These are phyloP conservation scores for Trichosporon asahii DNA, from an alignment of 1,284 basidiomycete genomes.

Conservation along the genomic window DNA sequence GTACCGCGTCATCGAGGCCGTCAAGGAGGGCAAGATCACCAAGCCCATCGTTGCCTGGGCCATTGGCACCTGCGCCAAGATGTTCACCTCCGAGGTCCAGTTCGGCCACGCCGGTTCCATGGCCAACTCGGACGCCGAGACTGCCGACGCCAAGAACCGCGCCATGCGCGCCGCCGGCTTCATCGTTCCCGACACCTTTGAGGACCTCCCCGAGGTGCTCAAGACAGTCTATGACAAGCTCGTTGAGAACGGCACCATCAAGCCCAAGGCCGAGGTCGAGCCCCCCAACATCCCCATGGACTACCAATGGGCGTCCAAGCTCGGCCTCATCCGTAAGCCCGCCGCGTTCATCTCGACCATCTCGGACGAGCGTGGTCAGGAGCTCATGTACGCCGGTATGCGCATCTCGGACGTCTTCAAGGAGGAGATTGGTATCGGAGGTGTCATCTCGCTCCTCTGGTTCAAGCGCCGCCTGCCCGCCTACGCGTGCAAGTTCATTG, in stretches of 20 bases:
- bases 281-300: constrained; percentile 98
- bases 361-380: constrained; percentile 98
- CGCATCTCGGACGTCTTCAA: constrained; percentile 98
- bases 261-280: constrained; percentile 73
- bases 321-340: constrained; percentile 96
- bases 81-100: constrained; percentile 99
- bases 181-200: constrained; percentile 96
- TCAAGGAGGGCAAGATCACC: constrained; percentile 88
- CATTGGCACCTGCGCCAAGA: constrained; percentile 99
- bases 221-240: constrained; percentile 81
- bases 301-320: constrained; percentile 99
- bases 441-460: constrained; percentile 94
- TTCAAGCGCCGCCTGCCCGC: constrained; percentile 76
- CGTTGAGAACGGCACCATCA: constrained; percentile 67
- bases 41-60: constrained; percentile 99
- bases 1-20: constrained; percentile 97
- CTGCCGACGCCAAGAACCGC: constrained; percentile 93
- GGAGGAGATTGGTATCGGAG: constrained; percentile 94
- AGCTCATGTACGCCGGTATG: constrained; percentile 98
- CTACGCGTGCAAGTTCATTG: constrained; percentile 81
- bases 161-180: constrained; percentile 95
- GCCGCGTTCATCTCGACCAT: constrained; percentile 99
- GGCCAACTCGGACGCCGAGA: constrained; percentile 97
- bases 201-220: constrained; percentile 84
- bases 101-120: constrained; percentile 98